Evolutionary conservation across 331 rosid genomes (phyloP), one percentile per base, ranked within the genome.

Genomic region (Rosa hybrid): DNA sequence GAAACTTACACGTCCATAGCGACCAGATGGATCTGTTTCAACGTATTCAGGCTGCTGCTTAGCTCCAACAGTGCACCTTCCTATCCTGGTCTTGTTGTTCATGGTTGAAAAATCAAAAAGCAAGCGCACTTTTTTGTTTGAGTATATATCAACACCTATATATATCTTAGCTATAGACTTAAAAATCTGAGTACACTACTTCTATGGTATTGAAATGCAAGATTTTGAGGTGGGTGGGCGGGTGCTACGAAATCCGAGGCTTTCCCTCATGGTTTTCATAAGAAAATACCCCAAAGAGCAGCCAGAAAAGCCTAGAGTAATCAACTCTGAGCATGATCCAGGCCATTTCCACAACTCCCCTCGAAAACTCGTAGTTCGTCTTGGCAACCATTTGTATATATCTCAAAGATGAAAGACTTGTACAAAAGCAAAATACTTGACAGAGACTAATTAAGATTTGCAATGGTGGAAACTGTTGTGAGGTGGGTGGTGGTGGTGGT

Each of bases 11-110:
- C 97, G 92, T 12, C 98, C 96, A 74, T 94, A 94, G 72, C 98
- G 89, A 83, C 92, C 89, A 41, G 98, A 86, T 25, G 98, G 97
- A 48, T 94, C 98, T 27, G 91, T 94, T 88, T 94, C 98, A 75
- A 86, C 94, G 77, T 90, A 94, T 46, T 81, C 89, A 57, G 53
- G 54, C 25, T 64, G 67, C 45, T 79, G 90, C 81, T 77, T 82
- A 75, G 74, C 82, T 80, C 84, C 90, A 67, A 81, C 78, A 25
- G 75, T 77, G 27, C 80, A 25, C 64, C 75, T 77, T 80, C 86
- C 87, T 44, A 78, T 50, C 84, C 89, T 80, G 30, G 81, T 84
- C 77, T 85, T 90, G 78, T 81, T 67, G 27, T 64, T 63, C 97
- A 87, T 88, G 50, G 64, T 68, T 81, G 51, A 51, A 48, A 49